Evolutionary conservation across 208 protist species (phyloP), one percentile per base, ranked within the genome.

Genomic region (Acanthamoeba healyi): DNA sequence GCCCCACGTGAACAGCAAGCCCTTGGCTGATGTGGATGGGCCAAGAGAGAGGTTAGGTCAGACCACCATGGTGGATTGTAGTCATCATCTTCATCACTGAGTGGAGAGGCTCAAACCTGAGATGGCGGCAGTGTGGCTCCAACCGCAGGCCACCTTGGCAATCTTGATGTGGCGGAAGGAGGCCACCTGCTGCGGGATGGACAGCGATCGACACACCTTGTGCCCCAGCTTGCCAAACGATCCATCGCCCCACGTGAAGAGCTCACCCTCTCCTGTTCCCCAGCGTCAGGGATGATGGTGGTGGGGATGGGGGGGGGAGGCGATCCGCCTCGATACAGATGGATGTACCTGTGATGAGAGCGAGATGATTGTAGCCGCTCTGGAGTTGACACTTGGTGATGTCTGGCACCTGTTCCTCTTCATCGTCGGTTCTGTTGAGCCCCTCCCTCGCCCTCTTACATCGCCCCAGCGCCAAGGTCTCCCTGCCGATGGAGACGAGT

Each of bases 1-100:
- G 58, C 84, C 84, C 84, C 84, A 91, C 4, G 84, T 91, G n/a
- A 91, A 67, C 49, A 91, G 56, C 84, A 91, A 46, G 17, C 84
- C 84, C 36, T 91, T 91, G n/a, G 29, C 84, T 91, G n/a, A n/a
- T n/a, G n/a, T n/a, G n/a, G n/a, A n/a, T n/a, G 38, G 15, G 61
- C 1, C 6, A 88, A 15, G 44, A 3, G 0, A 91, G 0, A 67
- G 22, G 0, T 49, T 67, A 2, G 9, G 4, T 17, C 26, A 91
- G 51, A 26, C 1, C 9, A 44, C 10, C 51, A 22, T 44, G 36
- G 44, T 26, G 36, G 54, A n/a, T n/a, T n/a, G n/a, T n/a, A n/a
- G n/a, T n/a, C n/a, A n/a, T n/a, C n/a, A n/a, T n/a, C n/a, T n/a
- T n/a, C n/a, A n/a, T n/a, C n/a, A n/a, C n/a, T n/a, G 38, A 67